phyloP scores from a whole-genome alignment of 2,329 filamentous ascomycete genomes.

The Chaetothyriales sp. region DNA sequence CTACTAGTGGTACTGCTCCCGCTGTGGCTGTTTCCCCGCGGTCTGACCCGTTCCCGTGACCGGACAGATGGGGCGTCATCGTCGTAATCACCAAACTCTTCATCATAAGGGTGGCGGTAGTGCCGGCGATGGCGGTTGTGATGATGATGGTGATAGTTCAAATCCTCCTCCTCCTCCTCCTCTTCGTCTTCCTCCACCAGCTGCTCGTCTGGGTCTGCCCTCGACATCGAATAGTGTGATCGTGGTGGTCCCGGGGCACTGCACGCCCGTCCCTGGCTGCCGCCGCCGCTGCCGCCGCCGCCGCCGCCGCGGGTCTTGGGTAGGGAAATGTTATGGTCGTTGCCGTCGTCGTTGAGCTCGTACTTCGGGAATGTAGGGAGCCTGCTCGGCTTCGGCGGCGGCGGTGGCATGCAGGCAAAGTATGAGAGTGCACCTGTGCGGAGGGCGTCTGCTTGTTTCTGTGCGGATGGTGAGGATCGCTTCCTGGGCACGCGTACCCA shows the following conservation, averaged over 20 bases:
- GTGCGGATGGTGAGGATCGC: neutral
- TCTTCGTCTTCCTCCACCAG: neutral
- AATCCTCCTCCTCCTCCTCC: neutral
- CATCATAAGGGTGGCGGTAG: neutral
- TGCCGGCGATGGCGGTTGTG: neutral
- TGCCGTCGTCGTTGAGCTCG: neutral
- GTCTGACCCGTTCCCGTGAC: neutral
- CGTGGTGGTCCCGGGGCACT: neutral
- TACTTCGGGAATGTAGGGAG: neutral
- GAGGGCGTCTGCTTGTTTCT: neutral
- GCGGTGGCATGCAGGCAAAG: slow-evolving; percentile 1
- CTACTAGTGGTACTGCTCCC: neutral
- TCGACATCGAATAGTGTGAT: neutral
- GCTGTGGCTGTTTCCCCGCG: neutral
- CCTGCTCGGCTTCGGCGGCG: neutral
- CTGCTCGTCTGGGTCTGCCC: neutral
- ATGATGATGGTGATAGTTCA: neutral
- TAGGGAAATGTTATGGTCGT: neutral
- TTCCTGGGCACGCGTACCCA: neutral
- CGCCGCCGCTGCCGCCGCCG: neutral
- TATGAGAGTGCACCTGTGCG: neutral
- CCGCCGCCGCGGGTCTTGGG: neutral
- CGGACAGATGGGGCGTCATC: neutral
- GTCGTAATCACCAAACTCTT: too few relatives aligned
- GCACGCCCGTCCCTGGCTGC: neutral